phyloP scores from a whole-genome alignment of 306 rosid genomes.

The Lablab purpureus region DNA sequence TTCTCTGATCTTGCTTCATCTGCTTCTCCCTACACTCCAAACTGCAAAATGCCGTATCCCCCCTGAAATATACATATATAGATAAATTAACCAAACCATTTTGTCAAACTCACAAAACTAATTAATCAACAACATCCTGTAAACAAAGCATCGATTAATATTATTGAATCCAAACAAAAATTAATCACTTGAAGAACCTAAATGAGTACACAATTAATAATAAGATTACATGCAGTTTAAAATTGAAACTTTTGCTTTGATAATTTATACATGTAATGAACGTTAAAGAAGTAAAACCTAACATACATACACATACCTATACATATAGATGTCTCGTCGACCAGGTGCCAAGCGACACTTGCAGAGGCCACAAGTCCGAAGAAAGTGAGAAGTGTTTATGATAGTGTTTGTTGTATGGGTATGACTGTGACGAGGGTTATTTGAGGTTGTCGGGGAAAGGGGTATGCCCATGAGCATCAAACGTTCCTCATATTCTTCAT shows the following conservation, averaged over 20 bases:
- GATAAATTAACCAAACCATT: background rate
- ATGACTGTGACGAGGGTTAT: background rate
- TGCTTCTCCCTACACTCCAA: slow-evolving; percentile 85
- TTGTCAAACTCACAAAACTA: background rate
- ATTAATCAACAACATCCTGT: background rate
- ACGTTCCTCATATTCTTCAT: background rate
- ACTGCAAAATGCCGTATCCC: slow-evolving; percentile 94
- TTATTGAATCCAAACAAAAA: background rate
- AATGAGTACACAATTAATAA: no score
- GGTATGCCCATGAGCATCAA: slow-evolving; percentile 12
- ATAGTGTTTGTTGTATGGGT: slow-evolving; percentile 39
- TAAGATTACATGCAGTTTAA: no score
- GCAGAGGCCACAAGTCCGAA: slow-evolving; percentile 77
- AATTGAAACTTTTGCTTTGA: no score
- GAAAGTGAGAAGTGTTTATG: slow-evolving; percentile 65
- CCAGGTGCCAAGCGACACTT: slow-evolving; percentile 64
- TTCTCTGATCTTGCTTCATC: slow-evolving; percentile 70
- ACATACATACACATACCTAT: slow-evolving; percentile 65
- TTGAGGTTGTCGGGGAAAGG: slow-evolving; percentile 54
- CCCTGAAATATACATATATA: slow-evolving; percentile 54
- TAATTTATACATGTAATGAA: no score
- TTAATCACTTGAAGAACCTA: background rate
- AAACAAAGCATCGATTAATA: background rate
- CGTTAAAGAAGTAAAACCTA: background rate
- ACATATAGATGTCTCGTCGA: slow-evolving; percentile 88